Conservation (phyloP, 1,284 basidiomycete species). For the Schizopora paradoxa region DNA sequence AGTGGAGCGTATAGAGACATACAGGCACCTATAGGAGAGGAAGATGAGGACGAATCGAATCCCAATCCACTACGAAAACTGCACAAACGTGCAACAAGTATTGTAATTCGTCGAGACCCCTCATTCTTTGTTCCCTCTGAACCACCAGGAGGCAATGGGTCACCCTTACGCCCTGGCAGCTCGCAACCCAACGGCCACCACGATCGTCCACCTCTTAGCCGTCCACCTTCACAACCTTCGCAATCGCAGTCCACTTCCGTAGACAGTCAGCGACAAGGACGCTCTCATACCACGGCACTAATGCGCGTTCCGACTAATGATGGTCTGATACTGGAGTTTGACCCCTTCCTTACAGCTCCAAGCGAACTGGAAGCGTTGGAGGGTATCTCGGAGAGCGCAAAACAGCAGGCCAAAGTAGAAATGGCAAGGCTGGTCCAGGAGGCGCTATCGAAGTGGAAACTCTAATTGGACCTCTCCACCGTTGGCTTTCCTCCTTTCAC, state of each 20-base stretch:
- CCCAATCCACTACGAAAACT: constrained; percentile 32
- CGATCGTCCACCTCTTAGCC: constrained; percentile 39
- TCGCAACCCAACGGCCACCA: constrained; percentile 44
- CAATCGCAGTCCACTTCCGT: constrained; percentile 19
- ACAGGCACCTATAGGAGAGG: constrained; percentile 12
- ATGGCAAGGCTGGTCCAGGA: constrained; percentile 64
- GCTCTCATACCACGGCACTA: constrained; percentile 37
- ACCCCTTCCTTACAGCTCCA: constrained; percentile 67
- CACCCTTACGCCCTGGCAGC: constrained; percentile 17
- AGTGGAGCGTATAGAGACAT: constrained; percentile 27
- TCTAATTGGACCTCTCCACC: constrained; percentile 29
- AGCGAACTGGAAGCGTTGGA: constrained; percentile 63
- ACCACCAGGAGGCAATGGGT: constrained; percentile 17
- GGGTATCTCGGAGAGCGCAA: constrained; percentile 72
- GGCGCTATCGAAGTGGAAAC: constrained; percentile 69
- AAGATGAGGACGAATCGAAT: constrained; percentile 22
- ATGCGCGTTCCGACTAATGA: constrained; percentile 70
- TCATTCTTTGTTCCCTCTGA: constrained; percentile 34
- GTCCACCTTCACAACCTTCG: constrained; percentile 23
- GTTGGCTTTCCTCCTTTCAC: constrained; percentile 1
- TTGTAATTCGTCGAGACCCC: constrained; percentile 56
- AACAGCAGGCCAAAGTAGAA: constrained; percentile 71
- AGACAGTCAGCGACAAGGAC: constrained; percentile 28
- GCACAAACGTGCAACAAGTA: constrained; percentile 52
- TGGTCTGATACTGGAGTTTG: constrained; percentile 73